Evolutionary conservation across 2,329 filamentous ascomycete species (phyloP).

Genomic region (Scedosporium apiospermum): DNA sequence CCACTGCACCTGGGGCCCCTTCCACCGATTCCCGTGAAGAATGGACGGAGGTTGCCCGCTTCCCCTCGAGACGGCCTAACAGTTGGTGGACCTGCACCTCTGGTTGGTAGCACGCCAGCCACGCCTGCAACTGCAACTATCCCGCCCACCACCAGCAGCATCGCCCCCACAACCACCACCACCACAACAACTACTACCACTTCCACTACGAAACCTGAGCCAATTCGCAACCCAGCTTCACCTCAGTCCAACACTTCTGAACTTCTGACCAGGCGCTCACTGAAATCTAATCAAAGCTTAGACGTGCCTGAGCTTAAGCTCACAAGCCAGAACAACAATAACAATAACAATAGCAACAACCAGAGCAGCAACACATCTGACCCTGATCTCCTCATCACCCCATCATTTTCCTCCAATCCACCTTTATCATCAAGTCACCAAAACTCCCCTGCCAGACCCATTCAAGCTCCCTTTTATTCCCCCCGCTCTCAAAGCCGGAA

Average conservation of each 20-base stretch:
- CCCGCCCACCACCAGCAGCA: neutral
- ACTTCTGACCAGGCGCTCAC: constrained; percentile 30
- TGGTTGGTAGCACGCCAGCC: neutral
- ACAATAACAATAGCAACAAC: constrained; percentile 25
- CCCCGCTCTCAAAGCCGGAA: neutral
- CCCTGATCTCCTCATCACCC: neutral
- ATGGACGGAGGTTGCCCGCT: neutral
- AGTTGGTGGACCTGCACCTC: neutral
- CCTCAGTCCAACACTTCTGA: constrained; percentile 4
- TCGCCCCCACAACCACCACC: constrained; percentile 6
- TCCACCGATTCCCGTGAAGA: neutral
- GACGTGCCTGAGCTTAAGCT: constrained; percentile 32
- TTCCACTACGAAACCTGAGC: constrained; percentile 10
- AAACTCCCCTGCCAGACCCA: constrained; percentile 5
- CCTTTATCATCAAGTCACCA: neutral
- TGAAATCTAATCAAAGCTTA: constrained; percentile 29
- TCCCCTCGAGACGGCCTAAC: neutral
- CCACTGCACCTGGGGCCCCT: neutral
- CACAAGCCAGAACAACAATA: constrained; percentile 24
- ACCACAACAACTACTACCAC: constrained; percentile 12
- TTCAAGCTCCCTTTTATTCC: neutral
- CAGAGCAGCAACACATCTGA: neutral
- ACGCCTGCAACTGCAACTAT: constrained; percentile 1
- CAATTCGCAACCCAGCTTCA: constrained; percentile 20
- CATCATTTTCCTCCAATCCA: neutral